phyloP scores from a whole-genome alignment of 2,329 filamentous ascomycete genomes.

The Ascochyta clinopodiicola region DNA sequence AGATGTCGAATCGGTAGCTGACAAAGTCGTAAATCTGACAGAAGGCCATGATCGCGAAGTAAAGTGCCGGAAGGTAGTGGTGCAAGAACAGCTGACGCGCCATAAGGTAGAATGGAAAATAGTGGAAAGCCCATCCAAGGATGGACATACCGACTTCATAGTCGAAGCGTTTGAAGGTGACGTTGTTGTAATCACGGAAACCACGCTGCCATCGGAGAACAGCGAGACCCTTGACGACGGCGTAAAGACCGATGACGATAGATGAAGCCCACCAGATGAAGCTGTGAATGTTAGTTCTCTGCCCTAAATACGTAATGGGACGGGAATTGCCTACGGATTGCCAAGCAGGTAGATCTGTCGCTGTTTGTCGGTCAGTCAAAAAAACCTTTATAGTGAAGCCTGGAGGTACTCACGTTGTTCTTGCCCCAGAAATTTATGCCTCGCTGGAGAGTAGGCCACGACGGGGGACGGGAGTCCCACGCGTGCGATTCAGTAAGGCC shows the following conservation, averaged over 20 bases:
- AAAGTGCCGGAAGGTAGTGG: conserved; percentile 96
- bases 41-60: conserved; percentile 89
- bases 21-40: conserved; percentile 89
- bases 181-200: conserved; percentile 81
- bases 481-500: conserved; percentile 95
- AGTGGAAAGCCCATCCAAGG: conserved; percentile 95
- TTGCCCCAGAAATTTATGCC: conserved; percentile 99
- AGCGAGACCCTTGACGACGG: conserved; percentile 84
- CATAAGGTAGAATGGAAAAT: conserved; percentile 99
- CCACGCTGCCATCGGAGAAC: conserved; percentile 93
- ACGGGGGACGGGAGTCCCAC: conserved; percentile 94
- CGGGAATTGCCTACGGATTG: conserved; percentile 59
- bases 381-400: background rate
- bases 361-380: conserved; percentile 14
- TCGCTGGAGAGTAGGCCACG: conserved; percentile 89
- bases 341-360: conserved; percentile 96
- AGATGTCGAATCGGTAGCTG: conserved; percentile 72
- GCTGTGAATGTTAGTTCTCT: background rate
- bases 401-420: conserved; percentile 59
- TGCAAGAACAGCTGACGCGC: conserved; percentile 97
- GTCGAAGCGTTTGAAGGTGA: conserved; percentile 93
- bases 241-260: conserved; percentile 76
- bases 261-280: conserved; percentile 89
- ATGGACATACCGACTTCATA: conserved; percentile 93
- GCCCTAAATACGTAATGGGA: background rate